These are phyloP conservation scores for Cucurbita moschata DNA, from an alignment of 306 rosid genomes.

Conservation along the genomic window DNA sequence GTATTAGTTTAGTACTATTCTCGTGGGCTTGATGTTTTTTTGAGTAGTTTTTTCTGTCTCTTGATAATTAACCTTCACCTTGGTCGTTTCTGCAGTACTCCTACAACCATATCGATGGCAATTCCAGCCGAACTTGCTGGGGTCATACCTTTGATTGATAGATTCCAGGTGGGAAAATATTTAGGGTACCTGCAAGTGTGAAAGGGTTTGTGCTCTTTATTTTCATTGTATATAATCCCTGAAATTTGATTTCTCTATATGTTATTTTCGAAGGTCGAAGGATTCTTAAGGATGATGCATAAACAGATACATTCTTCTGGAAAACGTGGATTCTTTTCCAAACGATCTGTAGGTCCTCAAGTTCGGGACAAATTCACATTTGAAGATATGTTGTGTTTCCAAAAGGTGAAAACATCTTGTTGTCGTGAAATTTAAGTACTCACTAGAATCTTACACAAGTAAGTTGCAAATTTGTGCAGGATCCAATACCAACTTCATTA, in stretches of 20 bases:
- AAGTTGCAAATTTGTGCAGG: slow-evolving; percentile 31
- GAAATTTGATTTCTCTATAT: not conserved
- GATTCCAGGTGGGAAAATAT: slow-evolving; percentile 56
- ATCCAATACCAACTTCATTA: slow-evolving; percentile 74
- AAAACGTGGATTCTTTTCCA: slow-evolving; percentile 82
- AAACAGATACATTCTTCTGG: slow-evolving; percentile 94
- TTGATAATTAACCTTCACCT: not conserved
- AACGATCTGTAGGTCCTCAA: slow-evolving; percentile 67
- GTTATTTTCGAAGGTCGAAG: slow-evolving; percentile 58
- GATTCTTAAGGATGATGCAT: slow-evolving; percentile 75
- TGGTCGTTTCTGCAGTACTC: slow-evolving; percentile 42
- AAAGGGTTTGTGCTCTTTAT: not conserved
- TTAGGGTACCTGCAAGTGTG: not conserved
- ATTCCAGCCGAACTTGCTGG: slow-evolving; percentile 84
- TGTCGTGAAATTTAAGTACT: not conserved
- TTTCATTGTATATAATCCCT: not conserved
- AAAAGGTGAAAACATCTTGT: slow-evolving; percentile 44
- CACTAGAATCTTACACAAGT: not conserved
- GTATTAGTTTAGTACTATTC: not conserved
- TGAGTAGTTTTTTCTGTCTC: not conserved
- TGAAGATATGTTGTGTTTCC: slow-evolving; percentile 93
- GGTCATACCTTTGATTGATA: slow-evolving; percentile 76
- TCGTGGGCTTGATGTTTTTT: not conserved
- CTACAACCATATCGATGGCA: slow-evolving; percentile 48
- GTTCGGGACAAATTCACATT: slow-evolving; percentile 62